Evolutionary conservation across 495 filamentous ascomycete genomes (phyloP), one percentile per base, ranked within the genome.

Genomic region (Penicillium chermesinum): DNA sequence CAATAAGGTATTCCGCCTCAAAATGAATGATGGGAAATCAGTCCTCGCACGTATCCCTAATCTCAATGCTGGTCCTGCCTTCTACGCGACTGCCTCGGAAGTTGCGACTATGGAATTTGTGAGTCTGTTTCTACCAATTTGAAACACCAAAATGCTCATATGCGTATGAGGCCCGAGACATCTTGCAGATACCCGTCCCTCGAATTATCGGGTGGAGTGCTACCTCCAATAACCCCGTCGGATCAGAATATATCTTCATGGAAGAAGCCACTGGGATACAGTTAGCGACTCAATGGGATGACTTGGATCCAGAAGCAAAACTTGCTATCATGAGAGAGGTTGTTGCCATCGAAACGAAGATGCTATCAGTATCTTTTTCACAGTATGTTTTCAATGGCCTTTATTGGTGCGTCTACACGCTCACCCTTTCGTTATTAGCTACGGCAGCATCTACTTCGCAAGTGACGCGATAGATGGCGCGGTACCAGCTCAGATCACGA

Each of bases 41-140:
- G 30, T 68, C 8, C 32, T 70, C 35, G 61, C 61, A 15, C 51
- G 61, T 22, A 49, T 70, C 20, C 63, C 63, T 14, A 67, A 65
- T 32, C 57, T 57, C 43, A 61, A 58, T 40, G 59, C 65, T 6
- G 57, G 57, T 6, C 64, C 59, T 8, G 25, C 50, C 14, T 56
- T 61, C 32, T 30, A 30, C 10, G 10, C 25, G 10, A 30, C 25
- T 16, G 66, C 68, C 5, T 71, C 66, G 16, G 66, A 71, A 51
- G 63, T 69, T 41, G 70, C 70, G 8, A 73, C 70, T 7, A 59
- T 67, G 47, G 52, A 60, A 20, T 64, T 67, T 51, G 55, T 69
- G 18, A 37, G 55, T n/a, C n/a, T n/a, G n/a, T 30, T 30, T 30
- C 25, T 30, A 30, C 25, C 10, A 30, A 4, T 10, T 10, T 30